Evolutionary conservation across 768 basidiomycete species (phyloP).

Genomic region (Symmetrospora coprosmae): DNA sequence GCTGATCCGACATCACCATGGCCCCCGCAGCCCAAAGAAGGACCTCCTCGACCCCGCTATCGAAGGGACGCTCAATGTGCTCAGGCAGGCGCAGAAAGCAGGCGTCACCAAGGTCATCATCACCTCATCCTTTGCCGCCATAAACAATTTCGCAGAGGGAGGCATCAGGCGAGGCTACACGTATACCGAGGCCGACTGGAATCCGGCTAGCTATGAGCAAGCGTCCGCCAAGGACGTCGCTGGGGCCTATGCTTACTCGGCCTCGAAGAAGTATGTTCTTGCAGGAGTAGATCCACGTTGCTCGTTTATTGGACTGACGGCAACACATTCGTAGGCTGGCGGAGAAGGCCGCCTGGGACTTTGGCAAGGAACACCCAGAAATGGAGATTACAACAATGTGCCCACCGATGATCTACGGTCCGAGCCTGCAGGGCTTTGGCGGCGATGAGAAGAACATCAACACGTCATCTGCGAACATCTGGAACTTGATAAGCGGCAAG

Average conservation of each 20-base stretch:
- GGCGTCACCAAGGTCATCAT: conserved; percentile 29
- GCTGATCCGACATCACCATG: not conserved
- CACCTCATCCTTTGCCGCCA: conserved; percentile 30
- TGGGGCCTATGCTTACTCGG: not conserved
- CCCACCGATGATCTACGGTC: conserved; percentile 33
- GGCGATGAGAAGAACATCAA: conserved; percentile 25
- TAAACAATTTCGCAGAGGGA: conserved; percentile 24
- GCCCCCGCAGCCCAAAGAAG: conserved; percentile 9
- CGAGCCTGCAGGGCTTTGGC: conserved; percentile 24
- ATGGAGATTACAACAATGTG: conserved; percentile 23
- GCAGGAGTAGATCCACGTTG: not conserved
- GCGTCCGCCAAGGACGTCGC: not conserved
- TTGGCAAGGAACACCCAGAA: conserved; percentile 16
- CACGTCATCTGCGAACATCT: conserved; percentile 29
- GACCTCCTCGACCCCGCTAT: conserved; percentile 31
- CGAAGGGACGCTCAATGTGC: conserved; percentile 29
- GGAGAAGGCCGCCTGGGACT: conserved; percentile 30
- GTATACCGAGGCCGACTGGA: conserved; percentile 31
- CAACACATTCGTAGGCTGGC: conserved; percentile 32
- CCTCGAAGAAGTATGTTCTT: conserved; percentile 5
- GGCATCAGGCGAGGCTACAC: conserved; percentile 30
- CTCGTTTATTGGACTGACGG: not conserved
- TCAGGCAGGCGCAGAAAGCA: conserved; percentile 24
- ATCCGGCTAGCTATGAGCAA: conserved; percentile 27
- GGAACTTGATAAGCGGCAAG: conserved; percentile 25